phyloP scores from a whole-genome alignment of 192 early-diverging fungal genomes.

The Ramicandelaber brevisporus region DNA sequence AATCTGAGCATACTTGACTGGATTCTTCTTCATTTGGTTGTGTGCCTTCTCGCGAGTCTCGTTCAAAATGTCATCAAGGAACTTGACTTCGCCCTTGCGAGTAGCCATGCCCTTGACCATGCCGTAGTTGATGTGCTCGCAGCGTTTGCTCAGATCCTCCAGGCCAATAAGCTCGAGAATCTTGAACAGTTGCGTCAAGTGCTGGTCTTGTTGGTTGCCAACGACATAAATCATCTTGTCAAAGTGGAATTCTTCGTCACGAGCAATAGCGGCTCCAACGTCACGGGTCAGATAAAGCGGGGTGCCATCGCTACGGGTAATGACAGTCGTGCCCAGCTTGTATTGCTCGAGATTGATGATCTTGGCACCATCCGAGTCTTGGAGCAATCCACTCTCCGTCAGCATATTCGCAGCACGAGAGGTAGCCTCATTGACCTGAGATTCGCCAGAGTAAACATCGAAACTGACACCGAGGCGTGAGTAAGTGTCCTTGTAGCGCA shows the following conservation, averaged over 20 bases:
- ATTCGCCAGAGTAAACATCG: conserved; percentile 89
- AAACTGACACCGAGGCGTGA: conserved; percentile 74
- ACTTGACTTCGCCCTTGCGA: conserved; percentile 84
- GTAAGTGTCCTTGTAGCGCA: conserved; percentile 79
- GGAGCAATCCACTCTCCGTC: conserved; percentile 35
- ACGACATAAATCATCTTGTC: conserved; percentile 88
- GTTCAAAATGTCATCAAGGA: conserved; percentile 83
- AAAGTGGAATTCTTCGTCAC: conserved; percentile 67
- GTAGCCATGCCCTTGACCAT: conserved; percentile 90
- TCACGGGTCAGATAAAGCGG: conserved; percentile 89
- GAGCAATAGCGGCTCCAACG: conserved; percentile 82
- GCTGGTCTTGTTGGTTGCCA: conserved; percentile 66
- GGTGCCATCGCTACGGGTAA: conserved; percentile 77
- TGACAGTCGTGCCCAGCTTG: conserved; percentile 60
- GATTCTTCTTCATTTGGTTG: conserved; percentile 73
- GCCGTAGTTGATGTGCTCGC: conserved; percentile 83
- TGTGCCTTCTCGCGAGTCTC: conserved; percentile 72
- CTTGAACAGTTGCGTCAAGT: conserved; percentile 89
- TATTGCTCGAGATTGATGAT: conserved; percentile 59
- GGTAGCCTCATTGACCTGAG: conserved; percentile 59
- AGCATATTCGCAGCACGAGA: conserved; percentile 40
- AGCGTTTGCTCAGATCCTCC: conserved; percentile 57
- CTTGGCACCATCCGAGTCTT: conserved; percentile 59
- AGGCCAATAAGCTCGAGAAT: conserved; percentile 56
- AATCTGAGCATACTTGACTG: conserved; percentile 62